Percentiles rank a stretch among this genome's conserved stretches.
These are phyloP conservation scores for Cryptococcus sp. DNA, from an alignment of 1,284 basidiomycete species.

Conservation along the genomic window DNA sequence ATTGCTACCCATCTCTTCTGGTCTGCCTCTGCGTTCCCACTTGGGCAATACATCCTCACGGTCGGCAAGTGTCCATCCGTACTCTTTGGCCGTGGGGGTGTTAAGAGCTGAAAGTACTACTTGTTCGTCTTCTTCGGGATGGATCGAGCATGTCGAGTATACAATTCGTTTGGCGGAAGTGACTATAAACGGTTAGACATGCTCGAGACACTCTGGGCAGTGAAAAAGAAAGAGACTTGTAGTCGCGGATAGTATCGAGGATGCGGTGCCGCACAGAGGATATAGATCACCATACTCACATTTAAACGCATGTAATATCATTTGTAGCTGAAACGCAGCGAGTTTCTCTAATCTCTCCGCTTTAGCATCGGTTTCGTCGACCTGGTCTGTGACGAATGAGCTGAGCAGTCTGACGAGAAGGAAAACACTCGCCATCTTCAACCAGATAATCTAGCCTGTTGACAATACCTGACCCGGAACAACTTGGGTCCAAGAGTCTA, in stretches of 20 bases:
- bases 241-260: too few species aligned
- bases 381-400: constrained; percentile 4
- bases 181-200: constrained; percentile 48
- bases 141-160: constrained; percentile 93
- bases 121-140: constrained; percentile 84
- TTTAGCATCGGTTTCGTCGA: constrained; percentile 51
- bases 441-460: constrained; percentile 82
- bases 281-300: constrained; percentile 54
- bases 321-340: constrained; percentile 80
- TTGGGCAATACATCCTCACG: constrained; percentile 62
- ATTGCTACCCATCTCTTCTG: constrained; percentile 56
- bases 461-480: constrained; percentile 86
- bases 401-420: not conserved
- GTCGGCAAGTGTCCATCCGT: constrained; percentile 64
- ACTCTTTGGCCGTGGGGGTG: constrained; percentile 60
- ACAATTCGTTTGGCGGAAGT: constrained; percentile 65
- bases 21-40: constrained; percentile 73
- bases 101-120: constrained; percentile 69
- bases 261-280: not conserved
- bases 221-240: too few species aligned
- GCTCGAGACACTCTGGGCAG: too few species aligned
- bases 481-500: constrained; percentile 86
- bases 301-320: constrained; percentile 90
- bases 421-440: constrained; percentile 49
- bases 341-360: constrained; percentile 73